These are phyloP conservation scores for Phaffia rhodozyma DNA, from an alignment of 1,284 basidiomycete genomes.

Conservation along the genomic window DNA sequence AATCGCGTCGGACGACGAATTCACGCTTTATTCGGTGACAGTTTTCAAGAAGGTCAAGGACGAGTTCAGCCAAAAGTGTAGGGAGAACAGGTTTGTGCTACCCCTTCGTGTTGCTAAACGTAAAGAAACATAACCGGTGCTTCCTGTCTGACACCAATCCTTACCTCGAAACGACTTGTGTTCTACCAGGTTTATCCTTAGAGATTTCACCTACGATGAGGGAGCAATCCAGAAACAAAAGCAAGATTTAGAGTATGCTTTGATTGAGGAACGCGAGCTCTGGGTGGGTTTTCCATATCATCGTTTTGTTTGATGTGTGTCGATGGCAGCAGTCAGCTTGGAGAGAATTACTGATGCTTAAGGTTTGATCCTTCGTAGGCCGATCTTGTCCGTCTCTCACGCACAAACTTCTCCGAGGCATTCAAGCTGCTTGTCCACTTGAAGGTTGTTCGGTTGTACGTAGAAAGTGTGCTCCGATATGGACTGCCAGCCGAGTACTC, in stretches of 20 bases:
- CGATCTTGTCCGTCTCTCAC: conserved; percentile 78
- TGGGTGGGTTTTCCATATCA: conserved; percentile 55
- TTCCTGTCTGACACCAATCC: background rate
- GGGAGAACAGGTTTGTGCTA: conserved; percentile 72
- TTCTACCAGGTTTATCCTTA: conserved; percentile 62
- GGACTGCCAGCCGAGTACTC: conserved; percentile 88
- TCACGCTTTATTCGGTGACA: conserved; percentile 71
- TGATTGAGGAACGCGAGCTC: conserved; percentile 86
- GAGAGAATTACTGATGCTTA: background rate
- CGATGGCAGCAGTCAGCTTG: background rate
- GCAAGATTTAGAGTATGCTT: conserved; percentile 66
- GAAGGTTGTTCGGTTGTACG: conserved; percentile 80
- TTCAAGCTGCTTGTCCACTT: conserved; percentile 90
- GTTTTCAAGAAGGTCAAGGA: conserved; percentile 86
- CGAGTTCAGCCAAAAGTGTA: conserved; percentile 84
- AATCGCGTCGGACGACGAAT: conserved; percentile 80
- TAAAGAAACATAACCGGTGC: background rate
- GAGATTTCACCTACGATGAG: conserved; percentile 90
- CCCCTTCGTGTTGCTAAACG: background rate
- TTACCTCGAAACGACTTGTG: background rate
- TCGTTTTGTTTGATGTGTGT: background rate
- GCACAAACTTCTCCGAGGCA: conserved; percentile 94
- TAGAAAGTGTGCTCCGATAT: conserved; percentile 91
- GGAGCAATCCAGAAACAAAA: conserved; percentile 68
- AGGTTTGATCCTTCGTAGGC: conserved; percentile 45